These are phyloP conservation scores for Raffaelea ambrosiae DNA, from an alignment of 2,329 filamentous ascomycete genomes.

Conservation along the genomic window DNA sequence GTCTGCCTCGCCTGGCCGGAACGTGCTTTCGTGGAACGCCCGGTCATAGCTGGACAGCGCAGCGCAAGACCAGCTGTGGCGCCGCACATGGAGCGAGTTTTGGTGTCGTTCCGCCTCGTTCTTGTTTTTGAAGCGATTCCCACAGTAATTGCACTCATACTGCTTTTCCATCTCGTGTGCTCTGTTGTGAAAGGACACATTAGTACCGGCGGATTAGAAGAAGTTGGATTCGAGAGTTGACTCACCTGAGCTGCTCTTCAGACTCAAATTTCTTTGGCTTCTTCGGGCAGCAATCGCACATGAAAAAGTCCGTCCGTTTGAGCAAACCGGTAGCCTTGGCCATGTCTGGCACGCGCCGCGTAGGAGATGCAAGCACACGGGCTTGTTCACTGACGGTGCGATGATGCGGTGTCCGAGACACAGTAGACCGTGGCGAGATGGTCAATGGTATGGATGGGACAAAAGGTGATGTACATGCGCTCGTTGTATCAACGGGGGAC, in stretches of 20 bases:
- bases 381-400: constrained; percentile 35
- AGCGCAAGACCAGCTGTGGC: constrained; percentile 95
- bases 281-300: constrained; percentile 95
- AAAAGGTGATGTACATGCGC: constrained; percentile 37
- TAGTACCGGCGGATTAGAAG: background rate
- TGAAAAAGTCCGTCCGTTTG: constrained; percentile 36
- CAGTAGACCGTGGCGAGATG: constrained; percentile 39
- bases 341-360: constrained; percentile 40
- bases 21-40: constrained; percentile 77
- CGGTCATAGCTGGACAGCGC: constrained; percentile 69
- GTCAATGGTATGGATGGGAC: constrained; percentile 38
- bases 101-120: constrained; percentile 96
- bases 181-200: constrained; percentile 40
- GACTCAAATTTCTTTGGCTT: constrained; percentile 94
- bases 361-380: constrained; percentile 34
- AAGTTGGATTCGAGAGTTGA: constrained; percentile 12
- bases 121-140: constrained; percentile 97
- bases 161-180: constrained; percentile 91
- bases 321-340: constrained; percentile 29
- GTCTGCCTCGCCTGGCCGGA: constrained; percentile 59
- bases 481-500: constrained; percentile 35
- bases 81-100: constrained; percentile 84
- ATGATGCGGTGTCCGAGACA: constrained; percentile 33
- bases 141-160: constrained; percentile 86
- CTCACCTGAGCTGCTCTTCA: constrained; percentile 74